Evolutionary conservation across 768 basidiomycete genomes (phyloP).

Genomic region (Panaeolus papilionaceus): DNA sequence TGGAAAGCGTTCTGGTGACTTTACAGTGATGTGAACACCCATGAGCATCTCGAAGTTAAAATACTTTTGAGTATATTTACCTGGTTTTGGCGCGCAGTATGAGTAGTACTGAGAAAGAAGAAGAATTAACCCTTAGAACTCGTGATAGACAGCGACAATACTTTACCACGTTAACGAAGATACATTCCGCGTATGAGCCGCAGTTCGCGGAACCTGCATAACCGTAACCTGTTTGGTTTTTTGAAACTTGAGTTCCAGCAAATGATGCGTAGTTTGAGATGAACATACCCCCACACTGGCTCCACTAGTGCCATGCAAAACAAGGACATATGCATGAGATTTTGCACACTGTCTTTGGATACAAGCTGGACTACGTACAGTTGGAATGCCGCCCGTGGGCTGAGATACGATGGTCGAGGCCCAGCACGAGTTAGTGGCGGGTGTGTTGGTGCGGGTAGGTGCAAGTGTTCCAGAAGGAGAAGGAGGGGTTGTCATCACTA

Average conservation of each 20-base stretch:
- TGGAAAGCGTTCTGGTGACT: not conserved
- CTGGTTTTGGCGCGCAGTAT: not conserved
- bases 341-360: no score
- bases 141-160: not conserved
- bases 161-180: not conserved
- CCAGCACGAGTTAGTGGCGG: constrained; percentile 2
- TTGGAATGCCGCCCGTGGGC: not conserved
- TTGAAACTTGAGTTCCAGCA: not conserved
- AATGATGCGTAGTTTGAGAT: not conserved
- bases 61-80: not conserved
- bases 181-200: not conserved
- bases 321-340: no score
- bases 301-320: not conserved
- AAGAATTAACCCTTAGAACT: not conserved
- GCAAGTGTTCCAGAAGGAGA: not conserved
- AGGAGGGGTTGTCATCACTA: not conserved
- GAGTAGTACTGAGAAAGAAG: not conserved
- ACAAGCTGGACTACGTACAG: not conserved
- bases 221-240: not conserved
- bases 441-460: not conserved
- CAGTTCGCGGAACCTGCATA: not conserved
- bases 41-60: not conserved
- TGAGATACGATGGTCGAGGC: not conserved
- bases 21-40: not conserved
- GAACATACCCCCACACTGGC: not conserved